These are phyloP conservation scores for Begonia peltatifolia DNA, from an alignment of 306 rosid genomes.

Conservation along the genomic window DNA sequence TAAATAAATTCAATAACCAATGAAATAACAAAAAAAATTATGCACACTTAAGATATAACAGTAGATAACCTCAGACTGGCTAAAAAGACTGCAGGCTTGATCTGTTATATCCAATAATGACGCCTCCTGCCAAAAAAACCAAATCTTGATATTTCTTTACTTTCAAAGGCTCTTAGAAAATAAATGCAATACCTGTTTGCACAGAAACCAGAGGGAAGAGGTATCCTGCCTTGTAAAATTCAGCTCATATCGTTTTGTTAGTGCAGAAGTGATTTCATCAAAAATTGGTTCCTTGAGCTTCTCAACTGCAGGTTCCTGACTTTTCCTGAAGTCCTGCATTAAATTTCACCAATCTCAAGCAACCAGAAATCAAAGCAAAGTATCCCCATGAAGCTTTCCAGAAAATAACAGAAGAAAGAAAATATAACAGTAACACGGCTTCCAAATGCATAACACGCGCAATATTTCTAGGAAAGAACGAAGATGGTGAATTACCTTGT, in stretches of 20 bases:
- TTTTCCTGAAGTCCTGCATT: slow-evolving; percentile 50
- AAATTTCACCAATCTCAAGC: slow-evolving; percentile 7
- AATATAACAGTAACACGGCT: too few relatives aligned
- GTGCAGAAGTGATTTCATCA: slow-evolving; percentile 45
- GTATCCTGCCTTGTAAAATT: slow-evolving; percentile 62
- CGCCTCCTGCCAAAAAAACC: slow-evolving; percentile 56
- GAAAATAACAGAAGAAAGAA: too few relatives aligned
- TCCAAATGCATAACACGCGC: too few relatives aligned
- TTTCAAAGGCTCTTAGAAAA: neutral
- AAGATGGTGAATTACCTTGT: slow-evolving; percentile 43
- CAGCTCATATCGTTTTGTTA: slow-evolving; percentile 41
- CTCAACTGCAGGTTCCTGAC: slow-evolving; percentile 61
- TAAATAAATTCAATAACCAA: too few relatives aligned
- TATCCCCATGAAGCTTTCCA: too few relatives aligned
- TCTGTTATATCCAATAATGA: slow-evolving; percentile 66
- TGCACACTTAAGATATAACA: neutral
- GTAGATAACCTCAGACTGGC: slow-evolving; percentile 45
- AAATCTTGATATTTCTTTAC: neutral
- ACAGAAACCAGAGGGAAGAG: slow-evolving; percentile 83
- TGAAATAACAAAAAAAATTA: too few relatives aligned
- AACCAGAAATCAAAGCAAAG: slow-evolving; percentile 3
- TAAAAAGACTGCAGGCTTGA: slow-evolving; percentile 75
- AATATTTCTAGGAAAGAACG: slow-evolving; percentile 1
- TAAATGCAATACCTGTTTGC: slow-evolving; percentile 65
- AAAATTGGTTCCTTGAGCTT: slow-evolving; percentile 66